Base-by-base conservation (phyloP, 192 early-diverging fungal genomes). In the Coemansia sp. region DNA sequence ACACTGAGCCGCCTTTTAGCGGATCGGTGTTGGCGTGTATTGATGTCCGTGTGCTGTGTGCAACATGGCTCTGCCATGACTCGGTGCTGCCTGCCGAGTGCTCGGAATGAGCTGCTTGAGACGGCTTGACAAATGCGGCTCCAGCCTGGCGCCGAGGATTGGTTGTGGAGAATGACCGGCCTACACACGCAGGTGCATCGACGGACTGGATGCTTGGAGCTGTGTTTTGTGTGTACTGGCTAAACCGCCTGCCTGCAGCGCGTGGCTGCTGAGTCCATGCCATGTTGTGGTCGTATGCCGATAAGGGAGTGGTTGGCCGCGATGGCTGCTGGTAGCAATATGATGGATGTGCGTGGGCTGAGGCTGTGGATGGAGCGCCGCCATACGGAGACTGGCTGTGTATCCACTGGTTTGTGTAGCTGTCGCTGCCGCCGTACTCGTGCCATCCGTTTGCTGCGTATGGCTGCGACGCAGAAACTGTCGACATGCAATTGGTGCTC, bases 61-160 rank as follows among this genome's bases (percentile, higher is more conserved):
- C 72, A 15, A 52, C 59, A n/a, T 63, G 58, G 52, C 78, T 81
- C 43, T 81, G 78, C 78, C 78, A 81, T 4, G 78, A 81, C 29
- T 69, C 72, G n/a, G 78, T 52, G 59, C 64, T 72, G 48, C 15
- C 65, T 3, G 27, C 38, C 8, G 72, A 75, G 2, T 45, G 39
- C 5, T 62, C 68, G 2, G 77, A 71, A 25, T 47, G 50, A 0
- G 41, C 66, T 10, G 38, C 63, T 7, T 29, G 35, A 15, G 69
- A 62, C 11, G 54, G 60, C 11, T 66, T 80, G 55, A 68, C 58
- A 58, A 74, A 65, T 2, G 58, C 69, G 4, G 53, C 56, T 0
- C 72, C 76, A 0, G 72, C 66, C 62, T 70, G 76, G 21, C 67
- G 59, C 48, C 61, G 45, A 17, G 56, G 22, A 23, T 37, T 67